Evolutionary conservation across 768 basidiomycete genomes (phyloP).

Genomic region (Mycena galopus): DNA sequence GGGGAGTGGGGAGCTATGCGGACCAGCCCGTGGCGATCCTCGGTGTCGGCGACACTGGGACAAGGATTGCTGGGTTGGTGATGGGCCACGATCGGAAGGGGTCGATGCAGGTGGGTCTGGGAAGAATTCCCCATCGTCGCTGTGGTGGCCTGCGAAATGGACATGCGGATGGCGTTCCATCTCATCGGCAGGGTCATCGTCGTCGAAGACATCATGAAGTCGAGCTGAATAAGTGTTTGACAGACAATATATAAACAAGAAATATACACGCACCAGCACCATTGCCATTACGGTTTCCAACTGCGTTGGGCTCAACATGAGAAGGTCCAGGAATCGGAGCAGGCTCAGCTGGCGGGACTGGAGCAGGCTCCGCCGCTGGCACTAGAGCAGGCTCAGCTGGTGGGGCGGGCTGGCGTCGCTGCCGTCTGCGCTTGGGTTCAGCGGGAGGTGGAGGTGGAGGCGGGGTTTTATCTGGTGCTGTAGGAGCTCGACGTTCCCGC

Average conservation of each 20-base stretch:
- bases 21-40: not conserved
- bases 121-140: slow-evolving; percentile 7
- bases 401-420: not conserved
- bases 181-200: not conserved
- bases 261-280: too few relatives aligned
- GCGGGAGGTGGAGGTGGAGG: too few relatives aligned
- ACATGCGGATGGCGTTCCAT: not conserved
- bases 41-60: not conserved
- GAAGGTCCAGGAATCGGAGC: not conserved
- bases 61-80: not conserved
- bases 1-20: not conserved
- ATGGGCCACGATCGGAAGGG: not conserved
- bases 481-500: too few relatives aligned
- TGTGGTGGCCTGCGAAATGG: not conserved
- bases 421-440: too few relatives aligned
- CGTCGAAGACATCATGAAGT: too few relatives aligned
- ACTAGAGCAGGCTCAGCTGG: not conserved
- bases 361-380: not conserved
- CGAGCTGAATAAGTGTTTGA: too few relatives aligned
- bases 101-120: not conserved
- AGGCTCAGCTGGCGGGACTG: not conserved
- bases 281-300: not conserved
- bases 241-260: too few relatives aligned
- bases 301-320: not conserved
- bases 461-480: too few relatives aligned